Evolutionary conservation across 805 yeast species (phyloP).

Genomic region (Geotrichum ghanense): DNA sequence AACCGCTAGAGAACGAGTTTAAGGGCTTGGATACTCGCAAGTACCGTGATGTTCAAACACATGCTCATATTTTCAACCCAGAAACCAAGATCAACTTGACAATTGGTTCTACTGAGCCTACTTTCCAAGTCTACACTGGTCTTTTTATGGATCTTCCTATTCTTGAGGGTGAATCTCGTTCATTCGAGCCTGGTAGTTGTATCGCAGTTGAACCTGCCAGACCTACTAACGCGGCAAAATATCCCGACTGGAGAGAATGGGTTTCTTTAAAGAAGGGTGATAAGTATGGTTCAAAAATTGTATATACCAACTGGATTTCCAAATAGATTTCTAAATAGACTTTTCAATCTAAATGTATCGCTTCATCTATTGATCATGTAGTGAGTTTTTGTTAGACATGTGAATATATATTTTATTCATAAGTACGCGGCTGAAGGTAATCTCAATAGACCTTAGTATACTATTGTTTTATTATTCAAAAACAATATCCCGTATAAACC

Average conservation of each 20-base stretch:
- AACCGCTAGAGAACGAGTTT: constrained; percentile 10
- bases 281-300: constrained; percentile 39
- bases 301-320: constrained; percentile 16
- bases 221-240: constrained; percentile 43
- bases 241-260: constrained; percentile 35
- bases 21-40: constrained; percentile 38
- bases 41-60: constrained; percentile 21
- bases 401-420: too few relatives aligned
- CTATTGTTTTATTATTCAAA: too few relatives aligned
- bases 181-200: constrained; percentile 31
- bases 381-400: too few relatives aligned
- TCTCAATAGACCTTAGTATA: too few relatives aligned
- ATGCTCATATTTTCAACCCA: constrained; percentile 37
- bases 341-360: too few relatives aligned
- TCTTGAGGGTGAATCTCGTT: constrained; percentile 19
- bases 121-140: constrained; percentile 57
- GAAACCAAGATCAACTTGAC: constrained; percentile 31
- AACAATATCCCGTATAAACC: too few relatives aligned
- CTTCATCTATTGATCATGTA: too few relatives aligned
- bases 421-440: too few relatives aligned
- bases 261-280: constrained; percentile 40
- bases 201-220: constrained; percentile 55
- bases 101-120: constrained; percentile 50
- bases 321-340: not conserved
- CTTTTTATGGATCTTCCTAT: constrained; percentile 33